These are phyloP conservation scores for Euphrasia arctica DNA, from an alignment of 305 asterid species.

Conservation along the genomic window DNA sequence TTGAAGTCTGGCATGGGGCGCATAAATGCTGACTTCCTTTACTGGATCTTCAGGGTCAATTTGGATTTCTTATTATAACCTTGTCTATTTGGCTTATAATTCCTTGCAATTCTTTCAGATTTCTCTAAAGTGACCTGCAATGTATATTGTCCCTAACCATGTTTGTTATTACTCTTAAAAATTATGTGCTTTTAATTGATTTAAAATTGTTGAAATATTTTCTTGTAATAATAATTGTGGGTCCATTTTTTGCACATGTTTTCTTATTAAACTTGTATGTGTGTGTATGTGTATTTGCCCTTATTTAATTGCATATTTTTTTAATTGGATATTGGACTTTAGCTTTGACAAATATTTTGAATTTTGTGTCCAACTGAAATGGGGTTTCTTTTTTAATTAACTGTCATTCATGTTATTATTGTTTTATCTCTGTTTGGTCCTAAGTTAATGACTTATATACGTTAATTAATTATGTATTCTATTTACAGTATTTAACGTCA, in stretches of 20 bases:
- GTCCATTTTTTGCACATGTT: background rate
- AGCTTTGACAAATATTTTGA: no score
- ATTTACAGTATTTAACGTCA: background rate
- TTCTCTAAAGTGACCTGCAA: background rate
- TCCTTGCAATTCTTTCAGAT: background rate
- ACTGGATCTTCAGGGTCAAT: background rate
- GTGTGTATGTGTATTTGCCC: background rate
- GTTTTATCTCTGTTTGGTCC: background rate
- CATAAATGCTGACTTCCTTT: background rate
- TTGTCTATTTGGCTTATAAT: background rate
- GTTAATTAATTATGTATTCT: no score
- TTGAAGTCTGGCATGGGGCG: background rate
- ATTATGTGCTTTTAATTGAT: background rate
- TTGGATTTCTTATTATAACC: background rate
- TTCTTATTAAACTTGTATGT: conserved; percentile 1
- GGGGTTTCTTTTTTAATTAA: background rate
- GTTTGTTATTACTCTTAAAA: background rate
- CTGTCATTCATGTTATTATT: background rate
- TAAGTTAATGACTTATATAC: background rate
- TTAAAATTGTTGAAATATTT: background rate
- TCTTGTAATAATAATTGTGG: background rate
- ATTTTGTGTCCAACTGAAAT: background rate
- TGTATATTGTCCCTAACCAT: background rate
- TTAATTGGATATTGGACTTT: no score
- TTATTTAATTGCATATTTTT: background rate